Base-by-base conservation (phyloP, 1,284 basidiomycete species). In the Cutaneotrichosporon cutaneum region DNA sequence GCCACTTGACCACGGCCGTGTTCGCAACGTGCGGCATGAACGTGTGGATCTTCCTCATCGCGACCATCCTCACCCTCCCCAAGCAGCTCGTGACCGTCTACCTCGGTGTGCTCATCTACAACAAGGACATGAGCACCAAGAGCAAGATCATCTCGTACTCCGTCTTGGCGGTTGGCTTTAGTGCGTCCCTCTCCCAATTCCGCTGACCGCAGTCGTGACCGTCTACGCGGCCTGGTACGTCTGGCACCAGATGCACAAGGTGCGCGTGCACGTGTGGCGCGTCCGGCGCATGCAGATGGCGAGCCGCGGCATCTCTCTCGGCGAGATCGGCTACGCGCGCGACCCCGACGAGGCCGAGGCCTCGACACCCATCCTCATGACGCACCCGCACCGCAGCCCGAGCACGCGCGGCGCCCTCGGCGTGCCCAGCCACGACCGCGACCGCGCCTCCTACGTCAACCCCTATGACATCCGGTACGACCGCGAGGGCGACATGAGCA, bases 171-270 rank as follows among this genome's bases (percentile, higher is more conserved):
- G 58, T 87, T 36, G 90, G 89, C 0, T 75, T 86, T 54, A 45
- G 69, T 70, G 55, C 67, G 68, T 66, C n/a, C 3, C 7, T 13
- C 3, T 33, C 4, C 51, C 11, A 8, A 4, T n/a, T 7, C 18
- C 16, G 42, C 42, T 56, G 39, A 56, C 54, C 39, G 35, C 54
- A 71, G 71, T 91, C 26, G 84, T 95, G 65, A 95, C 93, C 0
- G 67, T 90, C 52, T 76, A 81, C 44, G 89, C 92, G 0, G 88
- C 90, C 79, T 93, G 90, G 87, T 95, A 89, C 75, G 89, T 95
- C 70, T 86, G 86, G 70, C 81, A 77, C 57, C 77, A 87, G 77
- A 92, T 95, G 86, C 85, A 88, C 72, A 82, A 85, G 68, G 88
- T 86, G 27, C 89, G 92, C 68, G 85, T 88, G 0, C 74, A 80